Conservation (phyloP, 176 grass and related monocot genomes). For the Oryza meyeriana region DNA sequence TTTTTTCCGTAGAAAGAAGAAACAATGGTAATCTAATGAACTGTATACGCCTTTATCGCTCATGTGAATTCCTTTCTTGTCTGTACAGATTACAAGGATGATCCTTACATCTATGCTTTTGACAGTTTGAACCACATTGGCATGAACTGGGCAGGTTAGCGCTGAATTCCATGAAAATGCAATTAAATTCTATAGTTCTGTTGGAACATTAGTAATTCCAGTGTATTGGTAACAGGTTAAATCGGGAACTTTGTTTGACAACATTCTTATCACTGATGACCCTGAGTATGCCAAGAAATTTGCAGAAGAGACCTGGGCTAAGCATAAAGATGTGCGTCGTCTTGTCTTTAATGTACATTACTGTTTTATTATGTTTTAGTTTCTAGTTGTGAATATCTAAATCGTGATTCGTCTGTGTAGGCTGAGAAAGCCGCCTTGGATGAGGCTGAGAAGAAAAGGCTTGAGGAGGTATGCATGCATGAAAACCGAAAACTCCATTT, state of each 20-base stretch:
- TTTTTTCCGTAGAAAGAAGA: neutral
- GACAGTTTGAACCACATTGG: slow-evolving; percentile 58
- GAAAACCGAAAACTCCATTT: neutral
- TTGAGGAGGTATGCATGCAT: slow-evolving; percentile 58
- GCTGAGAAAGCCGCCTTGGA: slow-evolving; percentile 84
- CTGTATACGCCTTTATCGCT: neutral
- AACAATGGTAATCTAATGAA: neutral
- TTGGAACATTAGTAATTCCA: neutral
- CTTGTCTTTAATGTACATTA: neutral
- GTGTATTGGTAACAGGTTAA: slow-evolving; percentile 40
- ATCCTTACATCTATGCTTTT: slow-evolving; percentile 61
- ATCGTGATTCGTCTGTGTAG: slow-evolving; percentile 21
- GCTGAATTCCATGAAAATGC: neutral
- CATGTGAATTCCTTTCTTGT: neutral
- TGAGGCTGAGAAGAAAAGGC: slow-evolving; percentile 64
- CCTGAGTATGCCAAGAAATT: slow-evolving; percentile 65
- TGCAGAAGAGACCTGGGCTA: slow-evolving; percentile 68
- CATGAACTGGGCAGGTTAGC: slow-evolving; percentile 67
- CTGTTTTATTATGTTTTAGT: neutral
- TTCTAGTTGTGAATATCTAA: neutral
- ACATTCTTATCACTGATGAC: slow-evolving; percentile 58
- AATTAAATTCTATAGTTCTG: neutral
- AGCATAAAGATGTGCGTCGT: slow-evolving; percentile 50
- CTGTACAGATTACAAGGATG: slow-evolving; percentile 61
- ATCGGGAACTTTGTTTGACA: slow-evolving; percentile 69